These are phyloP conservation scores for Podaxis sp. DNA, from an alignment of 768 basidiomycete species.

Conservation along the genomic window DNA sequence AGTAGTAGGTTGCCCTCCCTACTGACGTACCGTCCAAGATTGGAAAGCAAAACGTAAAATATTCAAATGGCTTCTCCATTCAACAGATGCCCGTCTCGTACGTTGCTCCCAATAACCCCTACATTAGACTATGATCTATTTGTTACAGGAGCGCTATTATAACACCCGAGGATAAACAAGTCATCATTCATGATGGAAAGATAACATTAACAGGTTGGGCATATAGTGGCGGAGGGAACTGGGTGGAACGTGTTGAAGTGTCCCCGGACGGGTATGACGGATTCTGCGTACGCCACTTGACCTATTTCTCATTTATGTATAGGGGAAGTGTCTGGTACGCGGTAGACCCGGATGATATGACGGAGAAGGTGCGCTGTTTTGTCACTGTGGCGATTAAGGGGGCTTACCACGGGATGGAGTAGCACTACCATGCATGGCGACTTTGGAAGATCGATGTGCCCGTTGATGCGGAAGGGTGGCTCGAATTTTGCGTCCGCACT, in stretches of 20 bases:
- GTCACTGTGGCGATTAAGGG: not conserved
- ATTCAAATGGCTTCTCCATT: slow-evolving; percentile 56
- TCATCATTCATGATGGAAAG: slow-evolving; percentile 46
- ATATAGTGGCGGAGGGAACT: slow-evolving; percentile 48
- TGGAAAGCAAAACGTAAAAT: slow-evolving; percentile 51
- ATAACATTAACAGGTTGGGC: slow-evolving; percentile 43
- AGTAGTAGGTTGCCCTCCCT: not conserved
- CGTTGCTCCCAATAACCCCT: slow-evolving; percentile 19
- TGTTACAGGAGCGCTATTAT: slow-evolving; percentile 46
- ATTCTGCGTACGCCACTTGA: too few species aligned
- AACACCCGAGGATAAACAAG: slow-evolving; percentile 39
- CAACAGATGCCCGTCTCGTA: slow-evolving; percentile 59
- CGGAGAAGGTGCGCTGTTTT: slow-evolving; percentile 37
- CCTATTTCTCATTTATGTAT: not conserved
- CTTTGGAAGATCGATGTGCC: slow-evolving; percentile 52
- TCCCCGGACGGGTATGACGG: slow-evolving; percentile 42
- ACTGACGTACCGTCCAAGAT: slow-evolving; percentile 26
- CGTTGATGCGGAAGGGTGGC: slow-evolving; percentile 55
- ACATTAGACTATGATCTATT: not conserved
- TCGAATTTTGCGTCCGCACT: slow-evolving; percentile 52
- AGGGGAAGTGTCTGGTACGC: slow-evolving; percentile 52
- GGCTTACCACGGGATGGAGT: not conserved
- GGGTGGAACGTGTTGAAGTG: slow-evolving; percentile 56
- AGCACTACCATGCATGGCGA: slow-evolving; percentile 56
- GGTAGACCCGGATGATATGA: slow-evolving; percentile 43